Percentiles rank a stretch among this genome's conserved stretches.
Conservation (phyloP, 495 filamentous ascomycete species). For the Podospora comata region DNA sequence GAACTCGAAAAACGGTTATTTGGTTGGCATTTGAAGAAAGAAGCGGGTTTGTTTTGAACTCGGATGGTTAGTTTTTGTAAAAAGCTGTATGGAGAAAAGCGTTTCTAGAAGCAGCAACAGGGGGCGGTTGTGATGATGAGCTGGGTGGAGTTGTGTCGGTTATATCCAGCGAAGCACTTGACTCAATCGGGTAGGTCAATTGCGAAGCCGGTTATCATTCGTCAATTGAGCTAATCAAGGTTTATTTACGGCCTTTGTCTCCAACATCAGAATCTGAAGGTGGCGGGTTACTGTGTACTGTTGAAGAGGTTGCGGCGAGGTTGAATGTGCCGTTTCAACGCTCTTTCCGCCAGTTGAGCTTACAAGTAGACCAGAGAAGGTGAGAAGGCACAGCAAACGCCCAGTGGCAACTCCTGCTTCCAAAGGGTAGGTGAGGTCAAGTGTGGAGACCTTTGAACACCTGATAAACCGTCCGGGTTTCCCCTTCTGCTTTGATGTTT, state of each 20-base stretch:
- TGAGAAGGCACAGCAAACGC: not conserved
- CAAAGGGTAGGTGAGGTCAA: not conserved
- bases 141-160: not conserved
- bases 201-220: not conserved
- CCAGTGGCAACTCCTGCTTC: not conserved
- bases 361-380: not conserved
- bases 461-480: not conserved
- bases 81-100: not conserved
- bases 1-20: not conserved
- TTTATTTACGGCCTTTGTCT: not conserved
- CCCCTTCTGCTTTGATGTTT: not conserved
- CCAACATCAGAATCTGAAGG: slow-evolving; percentile 12
- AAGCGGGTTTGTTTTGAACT: not conserved
- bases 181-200: not conserved
- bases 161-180: not conserved
- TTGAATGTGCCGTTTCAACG: not conserved
- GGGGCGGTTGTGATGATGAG: not conserved
- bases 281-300: slow-evolving; percentile 7
- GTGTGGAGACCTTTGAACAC: not conserved
- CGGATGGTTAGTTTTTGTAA: not conserved
- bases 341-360: not conserved
- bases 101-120: not conserved
- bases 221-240: not conserved
- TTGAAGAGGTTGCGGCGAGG: not conserved
- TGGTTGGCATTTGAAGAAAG: not conserved